phyloP scores from a whole-genome alignment of 2,329 filamentous ascomycete species.

The Sclerotinia glacialis region DNA sequence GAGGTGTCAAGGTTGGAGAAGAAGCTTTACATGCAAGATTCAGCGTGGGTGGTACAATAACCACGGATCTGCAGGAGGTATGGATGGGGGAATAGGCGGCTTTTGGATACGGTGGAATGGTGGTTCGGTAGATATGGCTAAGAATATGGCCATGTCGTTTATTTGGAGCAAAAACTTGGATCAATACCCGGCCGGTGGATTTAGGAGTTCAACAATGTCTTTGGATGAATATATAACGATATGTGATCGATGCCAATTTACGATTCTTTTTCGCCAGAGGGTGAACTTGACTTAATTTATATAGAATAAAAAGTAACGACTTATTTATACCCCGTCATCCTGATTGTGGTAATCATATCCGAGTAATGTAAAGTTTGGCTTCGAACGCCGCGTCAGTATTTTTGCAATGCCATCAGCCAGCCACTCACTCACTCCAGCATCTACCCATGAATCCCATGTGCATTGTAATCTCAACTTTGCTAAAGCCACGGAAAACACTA shows the following conservation, averaged over 20 bases:
- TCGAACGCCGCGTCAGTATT: neutral
- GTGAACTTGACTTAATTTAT: neutral
- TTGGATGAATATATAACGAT: slow-evolving; percentile 7
- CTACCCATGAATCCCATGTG: neutral
- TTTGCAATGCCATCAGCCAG: too few species aligned
- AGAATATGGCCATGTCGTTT: neutral
- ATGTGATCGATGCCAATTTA: slow-evolving; percentile 3
- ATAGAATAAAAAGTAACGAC: neutral
- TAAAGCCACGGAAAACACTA: too few species aligned
- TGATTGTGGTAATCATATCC: neutral
- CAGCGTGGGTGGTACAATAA: neutral
- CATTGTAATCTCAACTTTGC: too few species aligned
- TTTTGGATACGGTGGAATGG: neutral
- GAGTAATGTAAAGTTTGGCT: neutral
- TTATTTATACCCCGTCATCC: neutral
- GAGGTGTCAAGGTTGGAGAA: neutral
- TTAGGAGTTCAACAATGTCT: neutral
- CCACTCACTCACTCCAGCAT: neutral
- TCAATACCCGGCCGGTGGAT: slow-evolving; percentile 11
- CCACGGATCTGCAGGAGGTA: neutral
- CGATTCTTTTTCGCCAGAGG: neutral
- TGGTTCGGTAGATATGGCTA: neutral
- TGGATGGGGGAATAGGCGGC: neutral
- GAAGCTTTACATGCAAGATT: too few species aligned
- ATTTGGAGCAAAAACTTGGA: slow-evolving; percentile 4